These are phyloP conservation scores for Stephania japonica DNA, from an alignment of 164 flowering plant species.

Conservation along the genomic window DNA sequence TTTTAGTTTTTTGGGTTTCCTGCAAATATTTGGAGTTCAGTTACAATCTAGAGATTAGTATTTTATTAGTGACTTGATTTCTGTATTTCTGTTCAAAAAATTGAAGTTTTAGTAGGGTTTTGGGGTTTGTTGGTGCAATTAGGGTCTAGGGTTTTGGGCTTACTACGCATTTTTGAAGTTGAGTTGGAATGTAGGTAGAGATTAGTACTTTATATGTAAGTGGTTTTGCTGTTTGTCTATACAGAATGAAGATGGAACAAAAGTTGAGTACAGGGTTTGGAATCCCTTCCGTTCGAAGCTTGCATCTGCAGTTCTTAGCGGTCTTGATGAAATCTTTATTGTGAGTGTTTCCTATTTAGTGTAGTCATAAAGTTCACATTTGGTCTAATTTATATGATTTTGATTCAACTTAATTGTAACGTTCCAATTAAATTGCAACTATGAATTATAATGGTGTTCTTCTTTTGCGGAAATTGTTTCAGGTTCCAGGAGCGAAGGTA, in stretches of 20 bases:
- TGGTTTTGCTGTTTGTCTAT: background rate
- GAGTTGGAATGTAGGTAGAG: background rate
- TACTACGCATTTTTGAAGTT: background rate
- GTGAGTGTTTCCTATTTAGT: slow-evolving; percentile 33
- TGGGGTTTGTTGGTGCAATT: too few relatives aligned
- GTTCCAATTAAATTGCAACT: too few relatives aligned
- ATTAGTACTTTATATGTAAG: too few relatives aligned
- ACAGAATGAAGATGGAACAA: slow-evolving; percentile 88
- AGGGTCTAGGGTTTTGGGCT: background rate
- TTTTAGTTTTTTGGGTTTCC: background rate
- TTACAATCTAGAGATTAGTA: too few relatives aligned
- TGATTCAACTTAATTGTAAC: background rate
- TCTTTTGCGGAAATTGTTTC: background rate
- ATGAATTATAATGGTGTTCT: background rate
- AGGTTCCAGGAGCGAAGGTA: slow-evolving; percentile 85
- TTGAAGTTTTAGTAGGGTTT: too few relatives aligned
- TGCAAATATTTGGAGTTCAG: background rate
- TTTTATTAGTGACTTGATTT: too few relatives aligned
- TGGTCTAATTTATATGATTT: background rate
- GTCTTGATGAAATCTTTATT: slow-evolving; percentile 84
- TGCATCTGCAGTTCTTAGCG: slow-evolving; percentile 90
- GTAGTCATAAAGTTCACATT: background rate
- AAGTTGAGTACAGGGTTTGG: slow-evolving; percentile 88
- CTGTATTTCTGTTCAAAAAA: too few relatives aligned
- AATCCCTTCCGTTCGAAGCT: slow-evolving; percentile 95